Conservation (phyloP, 2,329 filamentous ascomycete species). For the Taxawa tesnikishii region DNA sequence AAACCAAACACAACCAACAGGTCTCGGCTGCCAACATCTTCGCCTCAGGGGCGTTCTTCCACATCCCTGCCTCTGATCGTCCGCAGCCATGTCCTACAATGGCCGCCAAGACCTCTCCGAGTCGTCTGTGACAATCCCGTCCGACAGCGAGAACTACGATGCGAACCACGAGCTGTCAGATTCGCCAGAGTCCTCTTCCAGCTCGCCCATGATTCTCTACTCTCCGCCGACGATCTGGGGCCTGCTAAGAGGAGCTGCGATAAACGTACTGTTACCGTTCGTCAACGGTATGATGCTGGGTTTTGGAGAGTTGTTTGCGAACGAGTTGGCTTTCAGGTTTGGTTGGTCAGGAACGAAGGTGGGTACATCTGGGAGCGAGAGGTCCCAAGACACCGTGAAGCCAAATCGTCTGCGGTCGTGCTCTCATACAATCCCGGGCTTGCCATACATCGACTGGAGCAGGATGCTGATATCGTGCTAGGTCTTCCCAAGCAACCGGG, state of each 20-base stretch:
- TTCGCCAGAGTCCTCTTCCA: constrained; percentile 47
- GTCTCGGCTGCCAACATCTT: no score
- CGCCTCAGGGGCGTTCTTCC: no score
- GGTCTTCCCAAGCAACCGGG: constrained; percentile 50
- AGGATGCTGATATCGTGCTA: constrained; percentile 16
- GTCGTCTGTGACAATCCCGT: constrained; percentile 65
- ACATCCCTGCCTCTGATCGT: no score
- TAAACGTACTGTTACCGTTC: constrained; percentile 91
- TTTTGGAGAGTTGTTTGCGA: constrained; percentile 91
- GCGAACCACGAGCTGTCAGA: constrained; percentile 47
- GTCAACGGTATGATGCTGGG: constrained; percentile 97
- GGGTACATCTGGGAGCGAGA: no score
- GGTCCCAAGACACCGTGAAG: no score
- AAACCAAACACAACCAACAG: no score
- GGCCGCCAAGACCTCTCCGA: constrained; percentile 45
- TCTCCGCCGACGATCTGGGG: constrained; percentile 79
- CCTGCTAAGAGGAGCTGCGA: constrained; percentile 74
- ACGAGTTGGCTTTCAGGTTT: constrained; percentile 84
- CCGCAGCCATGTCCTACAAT: constrained; percentile 40
- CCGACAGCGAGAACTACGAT: constrained; percentile 75
- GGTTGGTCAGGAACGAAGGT: constrained; percentile 95
- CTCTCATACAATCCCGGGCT: no score
- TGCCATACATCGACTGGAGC: no score
- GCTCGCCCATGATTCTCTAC: constrained; percentile 70
- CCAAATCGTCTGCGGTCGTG: no score